Conservation (phyloP, 2,329 filamentous ascomycete genomes). For the Penicillium palitans region DNA sequence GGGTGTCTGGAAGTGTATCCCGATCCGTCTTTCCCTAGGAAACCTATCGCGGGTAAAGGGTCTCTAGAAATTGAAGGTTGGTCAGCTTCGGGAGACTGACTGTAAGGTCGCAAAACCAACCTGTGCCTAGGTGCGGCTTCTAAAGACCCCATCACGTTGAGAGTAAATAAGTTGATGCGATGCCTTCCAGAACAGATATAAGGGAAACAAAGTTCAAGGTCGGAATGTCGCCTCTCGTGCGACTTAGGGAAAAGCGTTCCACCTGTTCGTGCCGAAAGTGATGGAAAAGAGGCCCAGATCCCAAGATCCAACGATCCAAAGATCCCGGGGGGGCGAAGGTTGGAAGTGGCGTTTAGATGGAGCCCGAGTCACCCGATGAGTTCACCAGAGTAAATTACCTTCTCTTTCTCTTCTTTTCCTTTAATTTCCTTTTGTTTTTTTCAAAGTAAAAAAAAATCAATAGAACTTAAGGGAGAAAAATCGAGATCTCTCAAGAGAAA, state of each 20-base stretch:
- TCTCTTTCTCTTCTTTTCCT: background rate
- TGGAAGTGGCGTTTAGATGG: conserved; percentile 14
- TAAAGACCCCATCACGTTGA: conserved; percentile 41
- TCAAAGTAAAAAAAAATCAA: background rate
- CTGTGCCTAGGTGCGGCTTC: conserved; percentile 41
- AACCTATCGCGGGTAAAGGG: conserved; percentile 46
- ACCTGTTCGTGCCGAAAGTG: conserved; percentile 15
- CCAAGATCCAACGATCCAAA: conserved; percentile 8
- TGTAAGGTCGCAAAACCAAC: conserved; percentile 28
- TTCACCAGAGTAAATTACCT: conserved; percentile 7
- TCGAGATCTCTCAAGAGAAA: background rate
- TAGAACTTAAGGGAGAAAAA: background rate
- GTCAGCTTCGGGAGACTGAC: conserved; percentile 25
- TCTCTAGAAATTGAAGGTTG: conserved; percentile 32
- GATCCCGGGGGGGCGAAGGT: conserved; percentile 10
- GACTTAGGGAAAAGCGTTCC: conserved; percentile 18
- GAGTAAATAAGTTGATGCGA: background rate
- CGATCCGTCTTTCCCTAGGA: conserved; percentile 42
- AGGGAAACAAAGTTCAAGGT: conserved; percentile 6
- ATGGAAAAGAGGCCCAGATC: conserved; percentile 3
- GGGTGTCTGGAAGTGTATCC: conserved; percentile 38
- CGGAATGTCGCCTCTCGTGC: conserved; percentile 14
- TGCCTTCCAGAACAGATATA: background rate
- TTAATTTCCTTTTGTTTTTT: background rate
- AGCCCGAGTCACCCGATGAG: conserved; percentile 10